phyloP scores from a whole-genome alignment of 2,329 filamentous ascomycete species.

The Neonectria faginata region DNA sequence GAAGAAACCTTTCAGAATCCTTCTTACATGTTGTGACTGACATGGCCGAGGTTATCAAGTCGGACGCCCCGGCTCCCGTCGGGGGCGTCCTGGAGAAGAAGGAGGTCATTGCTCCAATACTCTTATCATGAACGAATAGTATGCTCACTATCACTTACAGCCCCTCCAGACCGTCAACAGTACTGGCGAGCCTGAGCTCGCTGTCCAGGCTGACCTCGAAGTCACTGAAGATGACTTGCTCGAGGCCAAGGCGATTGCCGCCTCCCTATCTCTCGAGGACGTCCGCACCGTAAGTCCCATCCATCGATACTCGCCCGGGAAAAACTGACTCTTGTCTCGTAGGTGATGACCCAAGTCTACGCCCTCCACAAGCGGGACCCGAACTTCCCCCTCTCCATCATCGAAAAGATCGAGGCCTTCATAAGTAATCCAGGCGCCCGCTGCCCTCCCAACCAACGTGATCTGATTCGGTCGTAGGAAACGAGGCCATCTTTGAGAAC shows the following conservation, averaged over 20 bases:
- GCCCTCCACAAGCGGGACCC: conserved; percentile 52
- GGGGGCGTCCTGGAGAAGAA: conserved; percentile 8
- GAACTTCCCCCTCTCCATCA: conserved; percentile 52
- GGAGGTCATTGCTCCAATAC: neutral
- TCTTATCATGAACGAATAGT: neutral
- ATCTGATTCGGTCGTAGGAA: conserved; percentile 33
- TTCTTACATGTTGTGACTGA: neutral
- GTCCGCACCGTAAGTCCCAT: conserved; percentile 45
- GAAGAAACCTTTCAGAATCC: neutral
- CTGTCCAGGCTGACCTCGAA: conserved; percentile 44
- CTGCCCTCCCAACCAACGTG: neutral
- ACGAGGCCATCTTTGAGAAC: conserved; percentile 48
- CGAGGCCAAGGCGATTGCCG: conserved; percentile 56
- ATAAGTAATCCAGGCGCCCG: conserved; percentile 42
- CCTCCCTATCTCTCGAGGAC: conserved; percentile 50
- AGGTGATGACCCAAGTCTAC: conserved; percentile 52
- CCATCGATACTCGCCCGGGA: neutral
- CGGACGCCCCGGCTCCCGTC: neutral
- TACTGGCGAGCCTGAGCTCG: conserved; percentile 7
- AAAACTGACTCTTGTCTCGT: neutral
- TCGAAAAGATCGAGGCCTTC: conserved; percentile 53
- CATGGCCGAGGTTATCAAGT: conserved; percentile 5
- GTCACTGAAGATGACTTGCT: conserved; percentile 58
- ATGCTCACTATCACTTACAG: neutral
- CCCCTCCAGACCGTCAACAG: neutral